Evolutionary conservation across 2,329 filamentous ascomycete species (phyloP).

Genomic region (Colletotrichum echinochloae): DNA sequence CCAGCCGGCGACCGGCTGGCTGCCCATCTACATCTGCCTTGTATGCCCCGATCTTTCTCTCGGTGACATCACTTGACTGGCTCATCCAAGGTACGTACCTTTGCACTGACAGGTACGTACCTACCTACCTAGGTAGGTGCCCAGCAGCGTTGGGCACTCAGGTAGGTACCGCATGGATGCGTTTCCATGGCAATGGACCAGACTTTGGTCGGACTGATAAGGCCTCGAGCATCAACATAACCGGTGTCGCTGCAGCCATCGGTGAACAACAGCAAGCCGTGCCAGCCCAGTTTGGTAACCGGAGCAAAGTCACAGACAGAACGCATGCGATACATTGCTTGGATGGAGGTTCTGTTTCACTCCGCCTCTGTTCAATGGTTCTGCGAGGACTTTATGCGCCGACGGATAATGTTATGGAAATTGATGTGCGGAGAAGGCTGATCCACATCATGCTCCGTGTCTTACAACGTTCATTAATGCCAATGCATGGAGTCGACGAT

Average conservation of each 20-base stretch:
- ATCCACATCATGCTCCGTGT: neutral
- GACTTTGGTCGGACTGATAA: neutral
- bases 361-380: neutral
- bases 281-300: neutral
- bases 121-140: no score
- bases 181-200: conserved; percentile 25
- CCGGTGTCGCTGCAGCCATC: conserved; percentile 14
- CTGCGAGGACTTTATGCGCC: neutral
- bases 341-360: neutral
- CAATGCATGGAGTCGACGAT: conserved; percentile 8
- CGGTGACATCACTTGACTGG: conserved; percentile 25
- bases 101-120: no score
- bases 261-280: conserved; percentile 4
- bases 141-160: no score
- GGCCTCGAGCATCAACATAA: conserved; percentile 1
- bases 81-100: no score
- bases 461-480: conserved; percentile 19
- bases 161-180: no score
- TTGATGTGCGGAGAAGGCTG: neutral
- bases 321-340: no score
- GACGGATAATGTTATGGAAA: neutral
- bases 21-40: no score
- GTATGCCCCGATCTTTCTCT: neutral
- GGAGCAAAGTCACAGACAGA: neutral
- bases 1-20: neutral